phyloP scores from a whole-genome alignment of 768 basidiomycete genomes.

The Strobilomyces confusus region DNA sequence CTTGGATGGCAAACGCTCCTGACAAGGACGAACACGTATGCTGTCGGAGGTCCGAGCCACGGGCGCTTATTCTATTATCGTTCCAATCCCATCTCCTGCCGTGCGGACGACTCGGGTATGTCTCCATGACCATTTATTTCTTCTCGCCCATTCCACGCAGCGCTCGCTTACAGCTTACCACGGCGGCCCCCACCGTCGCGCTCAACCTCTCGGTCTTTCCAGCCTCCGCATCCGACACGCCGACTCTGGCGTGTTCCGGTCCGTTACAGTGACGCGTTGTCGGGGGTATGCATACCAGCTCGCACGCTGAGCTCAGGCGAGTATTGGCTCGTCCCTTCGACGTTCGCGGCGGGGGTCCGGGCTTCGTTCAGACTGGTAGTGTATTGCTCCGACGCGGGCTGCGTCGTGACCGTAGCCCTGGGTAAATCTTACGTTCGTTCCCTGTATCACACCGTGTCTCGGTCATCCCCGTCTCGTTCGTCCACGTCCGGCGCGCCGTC shows the following conservation, averaged over 20 bases:
- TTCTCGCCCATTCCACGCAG: slow-evolving; percentile 33
- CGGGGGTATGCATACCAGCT: slow-evolving; percentile 63
- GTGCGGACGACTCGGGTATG: slow-evolving; percentile 56
- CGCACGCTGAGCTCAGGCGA: slow-evolving; percentile 51
- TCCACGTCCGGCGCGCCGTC: neutral
- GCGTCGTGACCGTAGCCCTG: slow-evolving; percentile 9
- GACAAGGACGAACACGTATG: slow-evolving; percentile 46
- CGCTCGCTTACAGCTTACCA: slow-evolving; percentile 62
- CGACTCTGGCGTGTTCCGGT: slow-evolving; percentile 65
- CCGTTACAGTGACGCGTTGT: slow-evolving; percentile 71
- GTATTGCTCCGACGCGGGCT: slow-evolving; percentile 45
- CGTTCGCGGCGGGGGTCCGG: slow-evolving; percentile 57
- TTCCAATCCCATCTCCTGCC: slow-evolving; percentile 63
- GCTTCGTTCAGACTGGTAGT: slow-evolving; percentile 57
- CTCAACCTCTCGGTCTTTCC: slow-evolving; percentile 62
- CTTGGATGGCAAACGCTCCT: neutral
- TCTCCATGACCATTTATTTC: slow-evolving; percentile 1
- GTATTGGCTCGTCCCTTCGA: slow-evolving; percentile 73
- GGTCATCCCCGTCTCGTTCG: neutral
- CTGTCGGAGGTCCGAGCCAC: slow-evolving; percentile 66
- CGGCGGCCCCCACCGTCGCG: slow-evolving; percentile 39
- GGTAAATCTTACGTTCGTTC: neutral
- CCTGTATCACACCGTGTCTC: neutral
- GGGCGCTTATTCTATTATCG: slow-evolving; percentile 62
- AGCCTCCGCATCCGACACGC: slow-evolving; percentile 5